Evolutionary conservation across 805 yeast genomes (phyloP), one percentile per base, ranked within the genome.

Genomic region (Yamadazyma endophytica): DNA sequence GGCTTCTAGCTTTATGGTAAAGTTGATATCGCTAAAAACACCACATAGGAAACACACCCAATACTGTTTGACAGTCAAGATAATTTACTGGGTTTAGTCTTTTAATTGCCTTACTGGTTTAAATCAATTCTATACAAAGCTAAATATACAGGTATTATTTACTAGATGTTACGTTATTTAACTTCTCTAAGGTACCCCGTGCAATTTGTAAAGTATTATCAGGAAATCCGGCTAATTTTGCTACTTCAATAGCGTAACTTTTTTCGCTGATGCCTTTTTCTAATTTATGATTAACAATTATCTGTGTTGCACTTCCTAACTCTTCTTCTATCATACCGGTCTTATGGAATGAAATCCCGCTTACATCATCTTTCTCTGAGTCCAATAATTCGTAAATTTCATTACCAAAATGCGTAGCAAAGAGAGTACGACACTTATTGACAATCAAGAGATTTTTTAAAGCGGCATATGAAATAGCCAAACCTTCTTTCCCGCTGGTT

Each of bases 401-500:
- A 14, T 37, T 46, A 1, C 70, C 72, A 56, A 79, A 88, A 63
- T 88, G 96, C 0, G 96, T 88, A 1, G 96, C 96, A 65, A 88
- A 88, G n/a, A 88, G 58, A 0, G 89, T 69, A 16, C 90, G 68
- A 45, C 92, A 80, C 43, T 72, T 64, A 42, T 79, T 83, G 4
- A 52, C 52, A 13, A 59, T 53, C 9, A 75, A 43, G 33, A 88
- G 56, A 47, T 78, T 73, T 23, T 72, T 54, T 28, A 88, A 54
- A 0, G 89, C 70, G 0, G 94, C 89, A 61, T 67, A 85, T 1
- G 96, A 95, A 33, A 88, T 78, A 1, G 95, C 82, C 4, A 83
- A 64, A 1, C 96, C 96, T 57, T 88, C 96, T 31, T 64, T 65
- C 0, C 86, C 80, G 33, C 94, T 82, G 0, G 96, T 88, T 0